Conservation (phyloP, 352 stramenopile genomes). For the Peronospora destructor region DNA sequence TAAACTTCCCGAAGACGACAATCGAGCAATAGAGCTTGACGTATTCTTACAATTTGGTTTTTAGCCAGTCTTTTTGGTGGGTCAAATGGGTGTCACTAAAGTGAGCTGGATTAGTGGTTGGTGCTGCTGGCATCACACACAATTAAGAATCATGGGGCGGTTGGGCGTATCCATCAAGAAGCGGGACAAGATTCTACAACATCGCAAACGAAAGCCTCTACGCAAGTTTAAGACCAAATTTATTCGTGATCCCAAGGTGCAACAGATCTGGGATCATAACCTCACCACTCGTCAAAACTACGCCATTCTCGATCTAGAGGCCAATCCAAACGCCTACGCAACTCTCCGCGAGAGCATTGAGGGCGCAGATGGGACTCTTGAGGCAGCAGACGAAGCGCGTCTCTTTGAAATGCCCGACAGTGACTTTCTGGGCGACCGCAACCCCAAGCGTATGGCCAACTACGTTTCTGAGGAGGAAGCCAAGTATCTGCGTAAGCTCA, state of each 20-base stretch:
- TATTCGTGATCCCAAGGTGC: conserved; percentile 62
- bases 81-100: no score
- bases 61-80: no score
- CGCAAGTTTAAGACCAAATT: conserved; percentile 72
- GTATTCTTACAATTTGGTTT: no score
- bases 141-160: no score
- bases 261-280: conserved; percentile 71
- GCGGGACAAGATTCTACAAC: conserved; percentile 58
- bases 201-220: conserved; percentile 62
- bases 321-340: conserved; percentile 55
- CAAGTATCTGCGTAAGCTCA: conserved; percentile 64
- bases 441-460: conserved; percentile 58
- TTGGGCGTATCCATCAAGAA: conserved; percentile 56
- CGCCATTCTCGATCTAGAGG: conserved; percentile 57
- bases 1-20: no score
- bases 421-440: conserved; percentile 70
- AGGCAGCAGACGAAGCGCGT: conserved; percentile 38
- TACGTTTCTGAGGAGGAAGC: conserved; percentile 75
- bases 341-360: conserved; percentile 41
- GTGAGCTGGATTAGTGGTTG: not conserved
- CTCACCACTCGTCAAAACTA: conserved; percentile 81
- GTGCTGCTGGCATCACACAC: no score
- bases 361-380: conserved; percentile 45
- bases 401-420: conserved; percentile 75
- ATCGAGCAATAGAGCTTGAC: no score